Evolutionary conservation across 2,329 filamentous ascomycete species (phyloP), one percentile per base, ranked within the genome.

Genomic region (Leptographium flavum): DNA sequence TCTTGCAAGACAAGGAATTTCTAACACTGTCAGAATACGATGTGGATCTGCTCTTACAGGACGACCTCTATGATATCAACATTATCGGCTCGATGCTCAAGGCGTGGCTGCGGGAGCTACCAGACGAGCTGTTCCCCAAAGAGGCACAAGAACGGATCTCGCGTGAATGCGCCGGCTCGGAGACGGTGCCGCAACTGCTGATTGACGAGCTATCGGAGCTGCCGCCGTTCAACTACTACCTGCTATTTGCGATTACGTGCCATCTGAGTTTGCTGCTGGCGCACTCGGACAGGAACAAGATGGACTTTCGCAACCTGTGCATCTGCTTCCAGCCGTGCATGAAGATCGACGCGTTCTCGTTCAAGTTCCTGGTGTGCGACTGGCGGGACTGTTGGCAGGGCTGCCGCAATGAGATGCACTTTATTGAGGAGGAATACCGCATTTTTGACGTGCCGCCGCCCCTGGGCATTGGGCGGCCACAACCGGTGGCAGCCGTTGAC

Each of bases 321-420:
- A 94, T 95, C 55, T 96, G 90, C 66, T 95, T 95, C 63, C 87
- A 94, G 62, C 90, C 90, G 4, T 94, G 87, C 62, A 87, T 96
- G 76, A 94, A 90, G 64, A 92, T 96, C 48, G 90, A 96, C 57
- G 81, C 81, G 1, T 93, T 90, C 60, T 93, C 87, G 60, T 96
- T 96, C 72, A 87, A 88, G 56, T 95, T 94, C 53, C 71, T 96
- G 13, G 88, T 96, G 19, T 86, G 87, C 57, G 83, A 96, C 59
- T 96, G 90, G 90, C 81, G 87, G 54, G 82, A 93, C 54, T 96
- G 90, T 66, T 96, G 90, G 90, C 87, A 92, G 60, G 90, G 90
- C 9, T 96, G 90, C 66, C 87, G 81, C 68, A 93, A 84, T 13
- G 90, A 96, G 62, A 79, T 86, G 50, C 79, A 78, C 53, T 90